A percentile compares a stretch with the other conserved stretches of the same genome.
Evolutionary conservation across 371 early-diverging fungal genomes (phyloP).

Genomic region (Mucor sp.): DNA sequence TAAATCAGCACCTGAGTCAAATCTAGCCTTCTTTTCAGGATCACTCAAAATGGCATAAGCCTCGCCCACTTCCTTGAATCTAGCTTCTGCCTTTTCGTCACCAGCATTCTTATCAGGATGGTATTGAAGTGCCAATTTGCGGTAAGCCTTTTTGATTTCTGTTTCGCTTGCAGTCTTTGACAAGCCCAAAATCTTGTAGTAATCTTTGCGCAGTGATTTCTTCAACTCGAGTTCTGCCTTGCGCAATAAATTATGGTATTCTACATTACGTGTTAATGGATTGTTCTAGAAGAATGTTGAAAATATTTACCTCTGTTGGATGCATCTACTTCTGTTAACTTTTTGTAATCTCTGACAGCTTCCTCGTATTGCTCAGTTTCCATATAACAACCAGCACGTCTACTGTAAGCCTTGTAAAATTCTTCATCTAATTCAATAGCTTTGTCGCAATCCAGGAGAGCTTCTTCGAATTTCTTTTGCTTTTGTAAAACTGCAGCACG

Average conservation of each 20-base stretch:
- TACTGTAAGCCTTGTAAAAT: constrained; percentile 73
- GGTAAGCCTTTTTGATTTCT: constrained; percentile 94
- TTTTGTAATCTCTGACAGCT: constrained; percentile 76
- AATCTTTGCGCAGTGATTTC: constrained; percentile 85
- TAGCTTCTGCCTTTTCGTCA: constrained; percentile 67
- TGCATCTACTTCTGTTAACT: constrained; percentile 63
- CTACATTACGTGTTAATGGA: constrained; percentile 17
- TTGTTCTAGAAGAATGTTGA: too few relatives aligned
- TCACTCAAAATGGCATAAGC: constrained; percentile 81
- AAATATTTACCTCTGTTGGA: constrained; percentile 51
- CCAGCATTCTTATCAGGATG: constrained; percentile 86
- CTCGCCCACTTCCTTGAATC: constrained; percentile 86
- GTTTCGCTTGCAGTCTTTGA: constrained; percentile 73
- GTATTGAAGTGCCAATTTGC: constrained; percentile 79
- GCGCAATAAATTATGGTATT: constrained; percentile 63
- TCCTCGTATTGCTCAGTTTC: constrained; percentile 81
- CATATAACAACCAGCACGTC: constrained; percentile 77
- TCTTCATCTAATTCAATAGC: constrained; percentile 68
- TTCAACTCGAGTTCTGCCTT: constrained; percentile 75
- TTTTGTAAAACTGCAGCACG: constrained; percentile 73
- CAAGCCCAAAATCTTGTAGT: constrained; percentile 93
- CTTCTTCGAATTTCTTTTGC: constrained; percentile 64
- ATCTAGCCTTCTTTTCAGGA: constrained; percentile 78
- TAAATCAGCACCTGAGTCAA: constrained; percentile 79
- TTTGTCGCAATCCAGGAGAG: constrained; percentile 69